Evolutionary conservation across 345 rosid genomes (phyloP).

Genomic region (Balakata baccata): DNA sequence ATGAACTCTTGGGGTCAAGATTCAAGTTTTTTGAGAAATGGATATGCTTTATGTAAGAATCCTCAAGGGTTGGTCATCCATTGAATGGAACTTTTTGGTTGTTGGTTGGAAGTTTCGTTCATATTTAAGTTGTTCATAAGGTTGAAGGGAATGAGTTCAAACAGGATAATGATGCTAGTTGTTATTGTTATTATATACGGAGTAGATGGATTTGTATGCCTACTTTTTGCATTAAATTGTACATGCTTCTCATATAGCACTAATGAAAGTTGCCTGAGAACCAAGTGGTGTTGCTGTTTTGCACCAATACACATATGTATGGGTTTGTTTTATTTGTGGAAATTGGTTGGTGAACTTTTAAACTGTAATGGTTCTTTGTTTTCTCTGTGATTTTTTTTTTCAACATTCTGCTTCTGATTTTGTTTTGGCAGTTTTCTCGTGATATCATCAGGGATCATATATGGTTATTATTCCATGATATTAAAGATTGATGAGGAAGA

Average conservation of each 20-base stretch:
- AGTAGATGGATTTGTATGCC: no score
- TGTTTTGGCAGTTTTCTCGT: constrained; percentile 57
- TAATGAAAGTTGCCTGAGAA: no score
- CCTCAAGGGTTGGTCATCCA: neutral
- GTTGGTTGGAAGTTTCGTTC: neutral
- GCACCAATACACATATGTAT: no score
- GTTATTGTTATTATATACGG: no score
- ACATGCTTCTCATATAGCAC: neutral
- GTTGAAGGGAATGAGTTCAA: neutral
- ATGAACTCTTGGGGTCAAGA: neutral
- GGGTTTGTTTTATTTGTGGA: neutral
- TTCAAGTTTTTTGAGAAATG: neutral
- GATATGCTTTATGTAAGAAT: neutral
- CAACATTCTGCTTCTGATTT: constrained; percentile 15
- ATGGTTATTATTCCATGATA: constrained; percentile 76
- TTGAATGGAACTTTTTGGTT: neutral
- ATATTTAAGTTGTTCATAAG: neutral
- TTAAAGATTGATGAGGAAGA: constrained; percentile 92
- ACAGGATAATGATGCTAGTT: neutral
- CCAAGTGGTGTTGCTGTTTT: neutral
- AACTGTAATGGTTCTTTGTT: neutral
- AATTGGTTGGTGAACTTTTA: neutral
- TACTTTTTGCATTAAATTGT: neutral
- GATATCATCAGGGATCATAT: constrained; percentile 68
- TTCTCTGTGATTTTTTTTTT: neutral